Evolutionary conservation across 208 protist genomes (phyloP), one percentile per base, ranked within the genome.

Genomic region (Vickermania spadyakhi): DNA sequence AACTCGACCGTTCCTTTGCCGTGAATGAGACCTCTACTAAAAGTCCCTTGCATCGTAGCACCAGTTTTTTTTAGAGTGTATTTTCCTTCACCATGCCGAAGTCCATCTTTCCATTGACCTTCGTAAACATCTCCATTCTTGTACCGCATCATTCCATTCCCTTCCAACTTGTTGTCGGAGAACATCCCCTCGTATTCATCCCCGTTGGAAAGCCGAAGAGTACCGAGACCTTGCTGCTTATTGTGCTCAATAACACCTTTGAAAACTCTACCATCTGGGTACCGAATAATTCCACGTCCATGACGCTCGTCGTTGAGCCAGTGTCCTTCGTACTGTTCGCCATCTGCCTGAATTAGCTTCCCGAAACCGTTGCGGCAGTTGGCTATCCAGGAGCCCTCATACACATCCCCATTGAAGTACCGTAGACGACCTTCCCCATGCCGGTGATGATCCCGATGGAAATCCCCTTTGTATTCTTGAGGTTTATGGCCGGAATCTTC

Each of bases 171-270:
- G 68, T 95, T 76, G 2, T 73, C 50, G 2, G 21, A 31, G 54
- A 93, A 97, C 51, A 70, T 65, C 13, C 92, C 92, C 30, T 81
- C 78, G 62, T 91, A 96, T 63, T 92, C 82, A 59, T 97, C 88
- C 3, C 90, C 91, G 51, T 93, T 88, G 21, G 76, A 52, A 42
- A 83, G 93, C 53, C 74, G 56, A 68, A 96, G 80, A 7, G 84
- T 63, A 18, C 93, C 90, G 45, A 86, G 79, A 18, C 93, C 93
- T 57, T 83, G 55, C 23, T 84, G 78, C 62, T 79, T 81, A 66
- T 64, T 68, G 64, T 95, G 93, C 25, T 77, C 54, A 18, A 45
- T 31, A 77, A 82, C 92, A 11, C 84, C 62, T 1, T 70, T 69
- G 67, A 77, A 83, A 23, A 66, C 59, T 2, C 57, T 59, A 36